Percentiles rank a stretch among this genome's conserved stretches.
Evolutionary conservation across 106 monocot genomes (phyloP).

Genomic region (Vanilla planifolia): DNA sequence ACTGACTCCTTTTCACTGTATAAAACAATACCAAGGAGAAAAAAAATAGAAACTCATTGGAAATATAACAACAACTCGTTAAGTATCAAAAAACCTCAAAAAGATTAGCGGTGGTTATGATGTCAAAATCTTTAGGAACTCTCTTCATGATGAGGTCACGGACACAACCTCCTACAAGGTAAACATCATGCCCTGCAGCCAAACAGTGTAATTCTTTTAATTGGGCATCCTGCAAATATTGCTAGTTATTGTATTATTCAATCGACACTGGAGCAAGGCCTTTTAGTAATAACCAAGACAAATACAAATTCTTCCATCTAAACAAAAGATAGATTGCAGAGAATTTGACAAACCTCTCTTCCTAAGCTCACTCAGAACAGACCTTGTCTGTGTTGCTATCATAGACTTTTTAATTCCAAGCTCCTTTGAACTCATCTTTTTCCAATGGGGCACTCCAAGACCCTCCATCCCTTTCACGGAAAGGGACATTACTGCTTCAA

Average conservation of each 20-base stretch:
- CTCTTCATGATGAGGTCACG: constrained; percentile 78
- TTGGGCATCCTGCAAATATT: neutral
- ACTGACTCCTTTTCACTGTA: neutral
- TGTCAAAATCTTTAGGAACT: constrained; percentile 89
- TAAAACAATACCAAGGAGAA: neutral
- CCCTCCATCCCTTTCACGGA: constrained; percentile 14
- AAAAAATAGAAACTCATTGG: neutral
- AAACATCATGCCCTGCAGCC: constrained; percentile 75
- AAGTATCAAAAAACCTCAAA: constrained; percentile 41
- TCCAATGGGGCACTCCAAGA: constrained; percentile 38
- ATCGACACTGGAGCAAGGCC: constrained; percentile 2
- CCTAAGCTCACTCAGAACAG: constrained; percentile 58
- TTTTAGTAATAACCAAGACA: constrained; percentile 3
- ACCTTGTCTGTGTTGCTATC: constrained; percentile 63
- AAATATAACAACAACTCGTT: constrained; percentile 1
- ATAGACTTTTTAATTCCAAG: constrained; percentile 67
- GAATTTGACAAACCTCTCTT: constrained; percentile 53
- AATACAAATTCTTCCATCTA: neutral
- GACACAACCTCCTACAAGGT: constrained; percentile 92
- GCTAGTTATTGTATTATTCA: neutral
- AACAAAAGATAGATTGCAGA: neutral
- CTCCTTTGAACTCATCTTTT: constrained; percentile 61
- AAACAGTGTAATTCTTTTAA: neutral
- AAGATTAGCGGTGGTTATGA: constrained; percentile 88
- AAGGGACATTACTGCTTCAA: neutral